Evolutionary conservation across 495 filamentous ascomycete species (phyloP).

Genomic region (Hypoxylon fuscum): DNA sequence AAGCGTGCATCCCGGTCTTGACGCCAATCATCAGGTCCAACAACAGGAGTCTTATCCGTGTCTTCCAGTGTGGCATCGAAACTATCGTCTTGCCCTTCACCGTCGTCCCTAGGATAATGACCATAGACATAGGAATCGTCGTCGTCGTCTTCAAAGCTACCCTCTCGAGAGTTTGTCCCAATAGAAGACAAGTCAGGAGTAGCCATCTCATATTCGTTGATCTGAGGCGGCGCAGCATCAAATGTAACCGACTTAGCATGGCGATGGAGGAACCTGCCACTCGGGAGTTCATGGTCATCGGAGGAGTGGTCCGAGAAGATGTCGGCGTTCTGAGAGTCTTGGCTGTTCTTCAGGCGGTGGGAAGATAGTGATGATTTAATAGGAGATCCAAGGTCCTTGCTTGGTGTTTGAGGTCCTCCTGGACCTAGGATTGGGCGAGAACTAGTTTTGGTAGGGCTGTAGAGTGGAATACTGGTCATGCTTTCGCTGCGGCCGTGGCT

Average conservation of each 20-base stretch:
- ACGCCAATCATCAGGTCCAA: conserved; percentile 94
- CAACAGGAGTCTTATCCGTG: conserved; percentile 94
- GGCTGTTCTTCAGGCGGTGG: conserved; percentile 75
- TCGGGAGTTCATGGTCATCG: conserved; percentile 62
- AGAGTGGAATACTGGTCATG: conserved; percentile 57
- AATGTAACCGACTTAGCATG: conserved; percentile 97
- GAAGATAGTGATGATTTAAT: conserved; percentile 84
- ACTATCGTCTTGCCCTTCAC: conserved; percentile 80
- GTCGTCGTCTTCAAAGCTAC: conserved; percentile 83
- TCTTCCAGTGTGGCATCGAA: conserved; percentile 95
- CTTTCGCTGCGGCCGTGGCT: conserved; percentile 57
- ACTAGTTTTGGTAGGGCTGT: conserved; percentile 47
- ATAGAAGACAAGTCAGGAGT: conserved; percentile 93
- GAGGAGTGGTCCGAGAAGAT: conserved; percentile 72
- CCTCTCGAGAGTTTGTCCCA: conserved; percentile 85
- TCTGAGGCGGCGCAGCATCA: conserved; percentile 88
- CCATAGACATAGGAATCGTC: conserved; percentile 66
- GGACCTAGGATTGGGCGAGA: conserved; percentile 40
- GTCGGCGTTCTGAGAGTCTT: conserved; percentile 74
- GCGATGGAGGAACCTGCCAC: conserved; percentile 70
- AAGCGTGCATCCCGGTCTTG: conserved; percentile 81
- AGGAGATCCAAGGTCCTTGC: conserved; percentile 78
- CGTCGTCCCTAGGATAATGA: conserved; percentile 70
- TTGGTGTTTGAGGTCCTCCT: conserved; percentile 65
- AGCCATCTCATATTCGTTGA: conserved; percentile 97